Evolutionary conservation across 805 yeast genomes (phyloP).

Genomic region (Lipomyces sp.): DNA sequence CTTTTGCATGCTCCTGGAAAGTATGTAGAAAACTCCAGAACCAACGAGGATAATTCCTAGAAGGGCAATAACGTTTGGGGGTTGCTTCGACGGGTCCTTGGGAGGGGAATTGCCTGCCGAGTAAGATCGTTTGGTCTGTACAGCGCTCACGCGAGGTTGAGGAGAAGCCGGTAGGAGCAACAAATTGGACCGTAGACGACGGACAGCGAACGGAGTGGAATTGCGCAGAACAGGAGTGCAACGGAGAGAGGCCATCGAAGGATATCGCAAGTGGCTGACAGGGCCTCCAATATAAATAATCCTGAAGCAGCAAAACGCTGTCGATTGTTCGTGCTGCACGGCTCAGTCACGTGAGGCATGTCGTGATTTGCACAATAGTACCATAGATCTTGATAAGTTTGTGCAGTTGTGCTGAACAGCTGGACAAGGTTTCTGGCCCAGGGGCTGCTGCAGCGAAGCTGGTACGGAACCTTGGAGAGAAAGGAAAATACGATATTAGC

Average conservation of each 20-base stretch:
- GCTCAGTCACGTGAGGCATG: neutral
- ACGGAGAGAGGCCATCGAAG: neutral
- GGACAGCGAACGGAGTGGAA: neutral
- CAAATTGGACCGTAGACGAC: neutral
- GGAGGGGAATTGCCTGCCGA: neutral
- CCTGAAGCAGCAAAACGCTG: too few species aligned
- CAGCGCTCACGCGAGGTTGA: neutral
- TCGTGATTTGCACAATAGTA: neutral
- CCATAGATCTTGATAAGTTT: neutral
- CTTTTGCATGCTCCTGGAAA: conserved; percentile 26
- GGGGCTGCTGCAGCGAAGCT: neutral
- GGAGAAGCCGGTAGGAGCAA: neutral
- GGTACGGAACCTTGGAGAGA: too few species aligned
- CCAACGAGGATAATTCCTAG: conserved; percentile 13
- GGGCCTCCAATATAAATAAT: too few species aligned
- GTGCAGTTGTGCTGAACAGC: neutral
- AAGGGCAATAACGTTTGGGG: conserved; percentile 20
- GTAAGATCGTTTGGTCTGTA: neutral
- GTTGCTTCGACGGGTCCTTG: conserved; percentile 26
- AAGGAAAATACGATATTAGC: too few species aligned
- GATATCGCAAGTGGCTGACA: neutral
- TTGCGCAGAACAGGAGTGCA: neutral
- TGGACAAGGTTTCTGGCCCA: neutral
- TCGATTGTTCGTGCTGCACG: neutral
- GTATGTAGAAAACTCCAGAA: conserved; percentile 15